Evolutionary conservation across 1,284 basidiomycete genomes (phyloP).

Genomic region (Laetiporus sulphureus): DNA sequence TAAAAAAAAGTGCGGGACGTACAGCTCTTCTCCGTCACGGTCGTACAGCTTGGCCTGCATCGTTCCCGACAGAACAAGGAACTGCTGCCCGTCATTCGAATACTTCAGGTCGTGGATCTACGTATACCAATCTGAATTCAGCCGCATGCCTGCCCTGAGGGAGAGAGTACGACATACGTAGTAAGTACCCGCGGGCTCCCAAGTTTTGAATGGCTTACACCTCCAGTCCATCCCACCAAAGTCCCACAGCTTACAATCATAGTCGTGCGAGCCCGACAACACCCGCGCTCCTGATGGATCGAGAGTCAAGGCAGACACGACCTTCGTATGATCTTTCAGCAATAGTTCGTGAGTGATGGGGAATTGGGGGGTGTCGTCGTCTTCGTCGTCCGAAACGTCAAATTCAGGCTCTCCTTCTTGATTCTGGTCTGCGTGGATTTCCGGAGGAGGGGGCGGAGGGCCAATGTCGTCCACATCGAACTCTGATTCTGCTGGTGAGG

Average conservation of each 20-base stretch:
- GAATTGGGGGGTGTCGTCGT: conserved; percentile 45
- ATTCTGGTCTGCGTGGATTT: neutral
- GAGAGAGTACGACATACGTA: conserved; percentile 52
- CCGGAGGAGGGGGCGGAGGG: conserved; percentile 18
- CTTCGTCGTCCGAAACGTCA: conserved; percentile 47
- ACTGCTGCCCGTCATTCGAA: conserved; percentile 78
- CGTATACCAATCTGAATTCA: conserved; percentile 1
- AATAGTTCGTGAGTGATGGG: conserved; percentile 85
- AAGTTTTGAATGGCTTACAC: conserved; percentile 90
- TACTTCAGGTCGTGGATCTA: conserved; percentile 88
- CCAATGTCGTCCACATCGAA: conserved; percentile 32
- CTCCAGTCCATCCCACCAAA: conserved; percentile 96
- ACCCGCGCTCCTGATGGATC: conserved; percentile 93
- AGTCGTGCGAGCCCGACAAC: conserved; percentile 91
- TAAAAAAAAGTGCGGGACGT: conserved; percentile 31
- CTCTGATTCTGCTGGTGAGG: conserved; percentile 19
- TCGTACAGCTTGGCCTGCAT: conserved; percentile 85
- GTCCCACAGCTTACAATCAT: conserved; percentile 97
- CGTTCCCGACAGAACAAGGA: conserved; percentile 86
- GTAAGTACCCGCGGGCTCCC: conserved; percentile 91
- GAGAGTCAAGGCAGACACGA: conserved; percentile 85
- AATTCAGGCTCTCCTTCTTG: conserved; percentile 53
- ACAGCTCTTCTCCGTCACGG: conserved; percentile 87
- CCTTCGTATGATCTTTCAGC: conserved; percentile 93
- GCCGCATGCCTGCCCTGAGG: conserved; percentile 6